Conservation (phyloP, 2,329 filamentous ascomycete species). For the Ramularia endophylla region DNA sequence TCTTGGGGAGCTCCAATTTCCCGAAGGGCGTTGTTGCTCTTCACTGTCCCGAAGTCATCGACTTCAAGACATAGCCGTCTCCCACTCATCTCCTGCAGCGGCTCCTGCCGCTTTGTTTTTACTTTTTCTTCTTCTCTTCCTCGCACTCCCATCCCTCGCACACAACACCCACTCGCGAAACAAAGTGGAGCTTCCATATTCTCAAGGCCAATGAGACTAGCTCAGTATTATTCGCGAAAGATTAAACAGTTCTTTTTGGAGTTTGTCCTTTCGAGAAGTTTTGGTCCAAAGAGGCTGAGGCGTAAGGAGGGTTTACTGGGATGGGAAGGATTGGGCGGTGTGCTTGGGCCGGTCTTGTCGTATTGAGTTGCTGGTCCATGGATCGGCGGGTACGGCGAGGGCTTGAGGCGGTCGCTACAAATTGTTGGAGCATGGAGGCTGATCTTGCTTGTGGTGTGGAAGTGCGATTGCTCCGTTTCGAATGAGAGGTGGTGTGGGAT, state of each 20-base stretch:
- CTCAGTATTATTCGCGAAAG: slow-evolving; percentile 50
- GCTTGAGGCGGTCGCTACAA: slow-evolving; percentile 7
- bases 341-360: slow-evolving; percentile 3
- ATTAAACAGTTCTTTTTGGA: slow-evolving; percentile 29
- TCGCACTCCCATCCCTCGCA: slow-evolving; percentile 7
- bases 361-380: neutral
- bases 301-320: slow-evolving; percentile 8
- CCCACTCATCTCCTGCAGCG: neutral
- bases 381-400: neutral
- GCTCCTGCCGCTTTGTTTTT: too few relatives aligned
- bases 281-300: slow-evolving; percentile 6
- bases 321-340: slow-evolving; percentile 7
- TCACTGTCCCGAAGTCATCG: slow-evolving; percentile 2
- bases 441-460: neutral
- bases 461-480: neutral
- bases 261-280: slow-evolving; percentile 9
- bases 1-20: too few relatives aligned
- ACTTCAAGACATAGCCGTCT: neutral
- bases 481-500: neutral
- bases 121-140: slow-evolving; percentile 1
- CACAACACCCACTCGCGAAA: slow-evolving; percentile 30
- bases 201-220: slow-evolving; percentile 47
- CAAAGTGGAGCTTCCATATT: slow-evolving; percentile 48
- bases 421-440: too few relatives aligned
- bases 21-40: neutral